Conservation (phyloP, 164 flowering plant genomes). For the Aristolochia contorta region DNA sequence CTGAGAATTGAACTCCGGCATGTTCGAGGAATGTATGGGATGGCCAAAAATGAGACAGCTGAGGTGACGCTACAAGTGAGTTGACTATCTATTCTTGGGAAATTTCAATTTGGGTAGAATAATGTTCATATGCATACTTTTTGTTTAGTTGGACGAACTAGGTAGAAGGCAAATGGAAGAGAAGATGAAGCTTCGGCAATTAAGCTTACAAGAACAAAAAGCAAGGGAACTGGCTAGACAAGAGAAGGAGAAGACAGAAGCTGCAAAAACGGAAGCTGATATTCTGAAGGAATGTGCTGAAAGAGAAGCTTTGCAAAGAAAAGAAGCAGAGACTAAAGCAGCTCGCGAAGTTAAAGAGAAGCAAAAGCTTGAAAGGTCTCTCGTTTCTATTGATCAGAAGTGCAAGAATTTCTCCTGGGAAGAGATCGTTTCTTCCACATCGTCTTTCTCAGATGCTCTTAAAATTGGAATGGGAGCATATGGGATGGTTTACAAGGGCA, state of each 20-base stretch:
- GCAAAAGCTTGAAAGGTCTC: slow-evolving; percentile 45
- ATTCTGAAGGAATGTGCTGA: slow-evolving; percentile 39
- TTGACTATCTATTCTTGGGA: not conserved
- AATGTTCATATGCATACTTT: not conserved
- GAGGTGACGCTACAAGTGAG: slow-evolving; percentile 71
- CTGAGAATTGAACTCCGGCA: slow-evolving; percentile 76
- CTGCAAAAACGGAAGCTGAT: slow-evolving; percentile 48
- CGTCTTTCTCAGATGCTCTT: slow-evolving; percentile 60
- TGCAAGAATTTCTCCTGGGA: slow-evolving; percentile 66
- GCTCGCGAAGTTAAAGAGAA: slow-evolving; percentile 43
- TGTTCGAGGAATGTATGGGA: slow-evolving; percentile 57
- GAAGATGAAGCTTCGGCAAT: slow-evolving; percentile 42
- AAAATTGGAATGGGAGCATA: slow-evolving; percentile 70
- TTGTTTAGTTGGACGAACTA: slow-evolving; percentile 42
- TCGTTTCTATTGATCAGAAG: slow-evolving; percentile 25
- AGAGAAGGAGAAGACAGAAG: slow-evolving; percentile 49
- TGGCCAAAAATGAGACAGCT: slow-evolving; percentile 60
- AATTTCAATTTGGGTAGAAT: not conserved
- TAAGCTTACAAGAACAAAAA: slow-evolving; percentile 34
- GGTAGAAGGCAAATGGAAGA: slow-evolving; percentile 41
- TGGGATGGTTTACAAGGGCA: slow-evolving; percentile 77
- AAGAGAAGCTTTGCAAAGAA: slow-evolving; percentile 47
- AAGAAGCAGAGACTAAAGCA: slow-evolving; percentile 53
- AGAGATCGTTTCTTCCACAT: slow-evolving; percentile 66
- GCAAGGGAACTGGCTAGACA: slow-evolving; percentile 46